phyloP scores from a whole-genome alignment of 306 rosid species.

The Cicer yamashitae region DNA sequence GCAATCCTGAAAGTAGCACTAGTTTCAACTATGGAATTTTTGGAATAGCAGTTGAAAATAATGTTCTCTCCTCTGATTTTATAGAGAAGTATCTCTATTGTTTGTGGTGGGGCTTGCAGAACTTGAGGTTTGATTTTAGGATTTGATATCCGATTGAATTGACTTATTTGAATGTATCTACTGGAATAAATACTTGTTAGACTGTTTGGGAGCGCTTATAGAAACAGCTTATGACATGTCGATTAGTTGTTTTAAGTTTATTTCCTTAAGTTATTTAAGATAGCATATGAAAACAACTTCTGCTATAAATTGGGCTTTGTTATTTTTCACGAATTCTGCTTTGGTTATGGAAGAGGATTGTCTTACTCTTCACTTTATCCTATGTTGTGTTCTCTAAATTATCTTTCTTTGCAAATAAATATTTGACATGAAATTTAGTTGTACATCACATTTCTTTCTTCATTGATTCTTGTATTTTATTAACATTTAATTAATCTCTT shows the following conservation, averaged over 20 bases:
- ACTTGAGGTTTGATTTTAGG: constrained; percentile 70
- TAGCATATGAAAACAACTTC: no score
- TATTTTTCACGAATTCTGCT: neutral
- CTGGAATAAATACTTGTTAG: no score
- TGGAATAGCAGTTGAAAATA: constrained; percentile 59
- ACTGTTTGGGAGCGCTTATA: no score
- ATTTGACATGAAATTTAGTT: constrained; percentile 27
- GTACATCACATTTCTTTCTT: constrained; percentile 18
- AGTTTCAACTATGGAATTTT: constrained; percentile 74
- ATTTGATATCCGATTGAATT: neutral
- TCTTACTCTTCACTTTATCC: constrained; percentile 17
- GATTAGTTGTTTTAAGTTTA: no score
- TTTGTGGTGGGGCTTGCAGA: constrained; percentile 98
- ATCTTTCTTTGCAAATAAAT: constrained; percentile 22
- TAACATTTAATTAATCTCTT: constrained; percentile 33
- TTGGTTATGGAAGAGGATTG: constrained; percentile 9
- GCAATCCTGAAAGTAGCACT: constrained; percentile 59
- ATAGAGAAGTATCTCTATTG: constrained; percentile 83
- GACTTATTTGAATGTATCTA: no score
- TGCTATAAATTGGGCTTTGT: neutral
- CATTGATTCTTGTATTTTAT: constrained; percentile 29
- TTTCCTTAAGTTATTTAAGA: no score
- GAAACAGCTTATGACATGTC: no score
- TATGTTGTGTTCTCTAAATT: neutral
- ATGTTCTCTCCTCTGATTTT: constrained; percentile 62